Percentiles rank a stretch among this genome's conserved stretches.
Conservation (phyloP, 306 rosid genomes). For the Inga leiocalycina region DNA sequence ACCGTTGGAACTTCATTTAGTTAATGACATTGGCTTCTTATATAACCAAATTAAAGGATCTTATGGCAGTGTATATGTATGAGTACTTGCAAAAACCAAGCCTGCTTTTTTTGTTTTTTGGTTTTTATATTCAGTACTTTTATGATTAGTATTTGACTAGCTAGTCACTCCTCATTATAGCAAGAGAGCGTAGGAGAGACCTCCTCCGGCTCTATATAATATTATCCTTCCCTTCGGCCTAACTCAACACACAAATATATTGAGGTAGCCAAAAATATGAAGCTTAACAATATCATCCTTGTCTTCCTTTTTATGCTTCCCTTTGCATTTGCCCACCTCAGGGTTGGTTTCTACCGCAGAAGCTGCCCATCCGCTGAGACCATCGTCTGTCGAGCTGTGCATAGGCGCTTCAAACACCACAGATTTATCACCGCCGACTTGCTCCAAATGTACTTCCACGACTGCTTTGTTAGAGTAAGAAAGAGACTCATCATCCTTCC, state of each 20-base stretch:
- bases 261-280: conserved; percentile 16
- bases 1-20: background rate
- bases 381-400: conserved; percentile 44
- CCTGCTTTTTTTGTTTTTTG: background rate
- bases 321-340: conserved; percentile 39
- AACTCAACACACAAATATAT: background rate
- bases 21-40: no score
- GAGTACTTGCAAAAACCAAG: background rate
- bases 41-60: no score
- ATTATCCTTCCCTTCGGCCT: background rate
- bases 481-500: background rate
- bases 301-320: conserved; percentile 24
- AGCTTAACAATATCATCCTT: conserved; percentile 7
- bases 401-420: conserved; percentile 34
- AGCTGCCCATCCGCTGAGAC: conserved; percentile 51
- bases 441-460: conserved; percentile 66
- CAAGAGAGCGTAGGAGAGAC: background rate
- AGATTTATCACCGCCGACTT: conserved; percentile 44
- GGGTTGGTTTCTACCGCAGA: conserved; percentile 51
- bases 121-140: background rate
- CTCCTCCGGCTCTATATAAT: conserved; percentile 13
- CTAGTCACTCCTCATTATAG: background rate
- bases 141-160: background rate
- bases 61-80: no score
- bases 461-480: conserved; percentile 60